A percentile compares a stretch with the other conserved stretches of the same genome.
These are phyloP conservation scores for Quercus tomentella DNA, from an alignment of 331 rosid genomes.

Conservation along the genomic window DNA sequence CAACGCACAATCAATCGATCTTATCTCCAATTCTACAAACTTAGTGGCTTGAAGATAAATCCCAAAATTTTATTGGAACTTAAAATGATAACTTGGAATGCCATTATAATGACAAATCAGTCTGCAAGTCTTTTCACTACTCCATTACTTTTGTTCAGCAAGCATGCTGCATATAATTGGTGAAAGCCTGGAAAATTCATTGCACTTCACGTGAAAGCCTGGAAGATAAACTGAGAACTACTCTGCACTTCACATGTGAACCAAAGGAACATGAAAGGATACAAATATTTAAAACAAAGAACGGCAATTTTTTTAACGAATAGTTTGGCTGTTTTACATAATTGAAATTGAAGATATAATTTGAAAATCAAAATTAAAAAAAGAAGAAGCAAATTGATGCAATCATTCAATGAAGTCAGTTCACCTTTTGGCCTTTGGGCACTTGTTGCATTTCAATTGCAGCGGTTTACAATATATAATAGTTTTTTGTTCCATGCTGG, in stretches of 20 bases:
- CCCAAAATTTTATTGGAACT: background rate
- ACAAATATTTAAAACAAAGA: background rate
- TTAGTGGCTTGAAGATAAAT: background rate
- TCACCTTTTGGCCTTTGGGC: background rate
- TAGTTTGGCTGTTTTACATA: background rate
- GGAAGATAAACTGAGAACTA: background rate
- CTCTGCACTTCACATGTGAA: background rate
- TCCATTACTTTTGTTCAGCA: background rate
- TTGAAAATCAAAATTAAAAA: too few relatives aligned
- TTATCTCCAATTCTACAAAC: background rate
- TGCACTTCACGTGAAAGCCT: background rate
- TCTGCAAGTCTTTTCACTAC: background rate
- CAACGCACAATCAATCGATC: background rate
- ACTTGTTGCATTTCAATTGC: background rate
- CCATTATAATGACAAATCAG: background rate
- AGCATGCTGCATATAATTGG: background rate
- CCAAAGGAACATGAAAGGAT: background rate
- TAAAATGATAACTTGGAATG: background rate
- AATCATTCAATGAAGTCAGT: background rate
- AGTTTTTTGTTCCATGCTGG: background rate
- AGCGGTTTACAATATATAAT: background rate
- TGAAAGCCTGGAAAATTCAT: background rate
- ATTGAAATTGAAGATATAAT: background rate
- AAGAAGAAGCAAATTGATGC: background rate
- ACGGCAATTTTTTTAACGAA: background rate